Conservation (phyloP, 805 yeast genomes). For the Ogataea saltuana region DNA sequence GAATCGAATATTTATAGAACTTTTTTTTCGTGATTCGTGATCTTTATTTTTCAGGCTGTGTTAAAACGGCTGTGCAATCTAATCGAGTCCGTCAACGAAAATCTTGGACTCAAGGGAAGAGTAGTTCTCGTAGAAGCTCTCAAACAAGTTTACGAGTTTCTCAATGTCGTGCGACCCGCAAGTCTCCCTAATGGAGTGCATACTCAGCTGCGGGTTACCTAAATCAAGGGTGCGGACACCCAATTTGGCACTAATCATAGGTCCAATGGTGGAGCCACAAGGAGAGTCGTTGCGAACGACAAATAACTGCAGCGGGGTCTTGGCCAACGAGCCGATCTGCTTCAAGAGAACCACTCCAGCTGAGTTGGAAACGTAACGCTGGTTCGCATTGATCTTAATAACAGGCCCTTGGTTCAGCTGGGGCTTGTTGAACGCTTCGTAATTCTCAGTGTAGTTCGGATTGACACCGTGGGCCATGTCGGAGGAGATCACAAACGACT, state of each 20-base stretch:
- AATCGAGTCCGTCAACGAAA: slow-evolving; percentile 34
- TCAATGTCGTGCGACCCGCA: slow-evolving; percentile 78
- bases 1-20: too few relatives aligned
- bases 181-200: slow-evolving; percentile 94
- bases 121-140: slow-evolving; percentile 56
- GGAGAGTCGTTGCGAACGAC: slow-evolving; percentile 93
- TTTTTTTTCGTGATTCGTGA: too few relatives aligned
- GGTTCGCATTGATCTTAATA: slow-evolving; percentile 90
- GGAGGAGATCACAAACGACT: slow-evolving; percentile 85
- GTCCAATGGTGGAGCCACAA: slow-evolving; percentile 97
- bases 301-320: slow-evolving; percentile 86
- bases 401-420: slow-evolving; percentile 87
- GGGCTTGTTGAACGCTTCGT: slow-evolving; percentile 81
- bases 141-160: slow-evolving; percentile 60
- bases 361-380: slow-evolving; percentile 91
- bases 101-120: slow-evolving; percentile 43
- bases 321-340: slow-evolving; percentile 61
- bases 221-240: slow-evolving; percentile 87
- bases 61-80: not conserved
- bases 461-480: slow-evolving; percentile 98
- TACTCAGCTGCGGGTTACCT: slow-evolving; percentile 89
- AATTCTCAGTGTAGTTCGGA: slow-evolving; percentile 79
- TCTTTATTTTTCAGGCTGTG: not conserved
- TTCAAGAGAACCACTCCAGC: slow-evolving; percentile 82
- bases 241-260: slow-evolving; percentile 81